phyloP scores from a whole-genome alignment of 2,329 filamentous ascomycete genomes.

The Geosmithia putterillii region DNA sequence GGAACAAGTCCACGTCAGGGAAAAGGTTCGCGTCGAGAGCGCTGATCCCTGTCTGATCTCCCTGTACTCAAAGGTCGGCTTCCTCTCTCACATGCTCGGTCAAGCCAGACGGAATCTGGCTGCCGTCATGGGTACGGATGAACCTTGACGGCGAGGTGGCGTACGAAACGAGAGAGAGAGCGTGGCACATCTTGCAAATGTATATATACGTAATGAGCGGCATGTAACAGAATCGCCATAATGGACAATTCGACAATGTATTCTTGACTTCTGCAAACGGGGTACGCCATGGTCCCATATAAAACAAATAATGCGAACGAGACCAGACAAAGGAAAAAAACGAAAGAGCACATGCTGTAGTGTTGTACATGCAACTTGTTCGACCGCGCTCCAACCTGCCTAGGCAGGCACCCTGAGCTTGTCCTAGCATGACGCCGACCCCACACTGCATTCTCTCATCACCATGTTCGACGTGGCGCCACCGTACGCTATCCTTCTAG shows the following conservation, averaged over 20 bases:
- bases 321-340: neutral
- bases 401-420: neutral
- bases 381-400: neutral
- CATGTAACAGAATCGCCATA: neutral
- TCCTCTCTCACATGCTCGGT: slow-evolving; percentile 60
- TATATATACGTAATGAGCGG: neutral
- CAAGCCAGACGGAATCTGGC: slow-evolving; percentile 60
- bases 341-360: neutral
- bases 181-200: neutral
- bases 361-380: neutral
- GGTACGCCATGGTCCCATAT: neutral
- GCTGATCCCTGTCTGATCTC: slow-evolving; percentile 80
- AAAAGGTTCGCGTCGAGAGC: slow-evolving; percentile 81
- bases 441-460: neutral
- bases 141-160: neutral
- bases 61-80: slow-evolving; percentile 70
- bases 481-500: too few relatives aligned
- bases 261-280: neutral
- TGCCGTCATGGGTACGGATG: slow-evolving; percentile 59
- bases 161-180: neutral
- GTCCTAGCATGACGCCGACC: neutral
- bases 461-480: neutral
- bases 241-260: neutral
- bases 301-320: neutral
- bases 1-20: slow-evolving; percentile 67